Conservation (phyloP, 345 rosid species). For the Triadica sebifera region DNA sequence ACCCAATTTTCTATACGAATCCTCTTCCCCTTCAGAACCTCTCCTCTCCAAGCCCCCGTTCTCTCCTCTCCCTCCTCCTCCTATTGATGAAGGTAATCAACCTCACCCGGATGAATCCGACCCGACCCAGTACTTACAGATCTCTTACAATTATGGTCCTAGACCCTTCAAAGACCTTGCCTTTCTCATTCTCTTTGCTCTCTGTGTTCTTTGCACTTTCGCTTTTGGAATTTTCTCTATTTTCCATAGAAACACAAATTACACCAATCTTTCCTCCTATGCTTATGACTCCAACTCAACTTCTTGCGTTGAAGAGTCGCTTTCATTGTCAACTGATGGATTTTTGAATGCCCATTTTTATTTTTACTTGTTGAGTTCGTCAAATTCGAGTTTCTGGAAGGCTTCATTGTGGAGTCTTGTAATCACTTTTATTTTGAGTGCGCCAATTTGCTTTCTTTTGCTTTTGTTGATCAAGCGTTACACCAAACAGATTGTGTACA, state of each 20-base stretch:
- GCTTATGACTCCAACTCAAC: conserved; percentile 47
- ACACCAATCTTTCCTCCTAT: conserved; percentile 51
- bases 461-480: conserved; percentile 74
- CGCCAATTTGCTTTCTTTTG: conserved; percentile 61
- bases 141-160: conserved; percentile 72
- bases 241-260: conserved; percentile 53
- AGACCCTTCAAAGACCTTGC: conserved; percentile 75
- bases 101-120: conserved; percentile 46
- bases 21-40: conserved; percentile 56
- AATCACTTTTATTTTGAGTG: conserved; percentile 60
- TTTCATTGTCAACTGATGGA: neutral
- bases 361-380: conserved; percentile 18
- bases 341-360: neutral
- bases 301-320: conserved; percentile 51
- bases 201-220: conserved; percentile 61
- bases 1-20: conserved; percentile 37
- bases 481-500: conserved; percentile 79
- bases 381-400: conserved; percentile 34
- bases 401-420: conserved; percentile 69
- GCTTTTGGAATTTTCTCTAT: conserved; percentile 73
- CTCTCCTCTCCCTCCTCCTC: neutral
- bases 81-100: conserved; percentile 35
- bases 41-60: conserved; percentile 58
- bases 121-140: conserved; percentile 80
- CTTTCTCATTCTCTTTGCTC: conserved; percentile 62